Evolutionary conservation across 2,329 filamentous ascomycete genomes (phyloP), one percentile per base, ranked within the genome.

Genomic region (Neophaeococcomyces mojaviensis): DNA sequence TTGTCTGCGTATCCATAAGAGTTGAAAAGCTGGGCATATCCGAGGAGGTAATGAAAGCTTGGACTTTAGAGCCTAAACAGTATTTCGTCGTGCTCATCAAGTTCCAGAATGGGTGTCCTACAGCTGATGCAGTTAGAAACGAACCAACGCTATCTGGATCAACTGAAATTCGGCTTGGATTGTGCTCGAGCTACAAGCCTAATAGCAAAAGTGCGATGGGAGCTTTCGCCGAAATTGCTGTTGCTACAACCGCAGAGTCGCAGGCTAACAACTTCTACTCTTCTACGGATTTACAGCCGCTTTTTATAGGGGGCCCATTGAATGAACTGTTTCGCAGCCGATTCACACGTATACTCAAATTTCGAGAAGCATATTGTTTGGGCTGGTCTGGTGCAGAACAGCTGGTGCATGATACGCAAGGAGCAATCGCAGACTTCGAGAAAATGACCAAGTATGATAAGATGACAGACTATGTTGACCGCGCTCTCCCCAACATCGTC

Each of bases 21-120:
- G 76, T 86, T 24, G 69, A 74, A 3, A 84, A 84, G 55, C 74
- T 95, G 1, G 80, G 77, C 0, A 77, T 95, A 10, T 83, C 86
- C 0, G 74, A 82, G 31, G 85, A 89, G 58, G 81, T 80, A 0
- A 76, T 87, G 63, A 74, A 83, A 57, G 85, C 88, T 1, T 95
- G 88, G 88, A 75, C 82, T 49, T 62, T 95, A 9, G 65, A 76
- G 12, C 65, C 71, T 0, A 64, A 71, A 0, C 82, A 88, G 28
- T 89, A 90, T 57, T 63, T 94, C 32, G 76, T 90, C 3, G 69
- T 94, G 3, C 68, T 95, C 18, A 74, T 92, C 35, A 75, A 76
- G 30, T 84, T 84, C 53, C 66, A 71, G 0, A 62, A 64, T n/a
- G 72, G 69, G 0, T 94, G 94, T 62, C 72, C 70, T 26, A 67